Conservation (phyloP, 148 eudicot genomes). For the Arctostaphylos glauca region DNA sequence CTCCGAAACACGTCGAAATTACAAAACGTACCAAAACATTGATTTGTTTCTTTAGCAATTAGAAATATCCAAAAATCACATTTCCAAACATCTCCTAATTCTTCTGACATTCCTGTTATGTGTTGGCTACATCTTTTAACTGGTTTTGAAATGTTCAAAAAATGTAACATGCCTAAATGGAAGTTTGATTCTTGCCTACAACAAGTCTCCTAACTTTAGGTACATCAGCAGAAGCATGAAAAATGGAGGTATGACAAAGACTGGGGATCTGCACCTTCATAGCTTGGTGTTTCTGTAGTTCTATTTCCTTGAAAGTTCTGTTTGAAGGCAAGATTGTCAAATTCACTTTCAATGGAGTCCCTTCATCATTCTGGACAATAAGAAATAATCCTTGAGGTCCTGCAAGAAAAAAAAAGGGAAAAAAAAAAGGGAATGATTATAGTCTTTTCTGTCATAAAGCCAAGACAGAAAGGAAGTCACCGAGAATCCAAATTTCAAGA, state of each 20-base stretch:
- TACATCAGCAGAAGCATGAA: not conserved
- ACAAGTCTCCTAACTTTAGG: not conserved
- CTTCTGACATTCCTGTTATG: too few species aligned
- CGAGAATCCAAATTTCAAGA: not conserved
- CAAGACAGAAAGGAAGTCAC: not conserved
- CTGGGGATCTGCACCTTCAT: constrained; percentile 10
- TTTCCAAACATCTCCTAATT: too few species aligned
- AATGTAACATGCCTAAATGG: too few species aligned
- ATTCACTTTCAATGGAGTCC: not conserved
- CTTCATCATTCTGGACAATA: constrained; percentile 14
- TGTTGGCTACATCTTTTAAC: too few species aligned
- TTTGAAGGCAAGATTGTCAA: constrained; percentile 1
- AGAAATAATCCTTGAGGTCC: constrained; percentile 16
- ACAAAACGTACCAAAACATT: too few species aligned
- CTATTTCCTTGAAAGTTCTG: not conserved
- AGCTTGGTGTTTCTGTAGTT: constrained; percentile 11
- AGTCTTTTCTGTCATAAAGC: not conserved
- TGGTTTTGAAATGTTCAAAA: too few species aligned
- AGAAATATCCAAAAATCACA: too few species aligned
- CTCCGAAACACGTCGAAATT: too few species aligned
- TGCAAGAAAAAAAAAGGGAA: not conserved
- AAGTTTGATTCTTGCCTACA: too few species aligned
- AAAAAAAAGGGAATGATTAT: not conserved
- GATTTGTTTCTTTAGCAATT: too few species aligned
- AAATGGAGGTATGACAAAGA: not conserved